These are phyloP conservation scores for Fusarium poae DNA, from an alignment of 2,329 filamentous ascomycete species.

Conservation along the genomic window DNA sequence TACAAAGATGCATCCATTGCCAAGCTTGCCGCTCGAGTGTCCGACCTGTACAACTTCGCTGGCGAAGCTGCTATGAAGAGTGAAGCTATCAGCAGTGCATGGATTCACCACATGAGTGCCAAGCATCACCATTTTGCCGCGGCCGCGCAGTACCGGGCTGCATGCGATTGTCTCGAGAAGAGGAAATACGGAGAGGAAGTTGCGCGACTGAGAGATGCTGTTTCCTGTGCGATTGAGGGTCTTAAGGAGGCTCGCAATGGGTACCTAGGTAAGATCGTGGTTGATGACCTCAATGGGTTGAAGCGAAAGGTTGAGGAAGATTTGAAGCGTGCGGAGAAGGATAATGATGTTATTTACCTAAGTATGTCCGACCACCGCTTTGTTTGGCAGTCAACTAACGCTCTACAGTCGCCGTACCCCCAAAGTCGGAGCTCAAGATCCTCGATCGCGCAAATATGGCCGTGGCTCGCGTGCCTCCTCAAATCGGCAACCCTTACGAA, in stretches of 20 bases:
- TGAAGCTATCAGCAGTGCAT: constrained; percentile 89
- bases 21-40: constrained; percentile 88
- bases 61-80: constrained; percentile 90
- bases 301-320: constrained; percentile 88
- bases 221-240: constrained; percentile 86
- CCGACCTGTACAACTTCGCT: constrained; percentile 87
- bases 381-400: constrained; percentile 48
- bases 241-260: constrained; percentile 80
- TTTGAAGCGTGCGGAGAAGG: constrained; percentile 90
- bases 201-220: constrained; percentile 83
- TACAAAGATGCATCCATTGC: constrained; percentile 94
- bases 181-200: constrained; percentile 96
- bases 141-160: constrained; percentile 91
- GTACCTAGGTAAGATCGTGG: constrained; percentile 84
- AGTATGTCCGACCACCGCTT: constrained; percentile 60
- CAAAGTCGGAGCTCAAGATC: constrained; percentile 87
- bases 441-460: constrained; percentile 94
- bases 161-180: constrained; percentile 93
- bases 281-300: constrained; percentile 84
- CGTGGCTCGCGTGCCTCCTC: constrained; percentile 79
- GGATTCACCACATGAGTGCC: constrained; percentile 97
- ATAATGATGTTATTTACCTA: constrained; percentile 96
- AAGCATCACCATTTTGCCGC: constrained; percentile 98
- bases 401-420: constrained; percentile 76
- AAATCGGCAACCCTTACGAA: constrained; percentile 83